Conservation (phyloP, 371 early-diverging fungal genomes). For the Mucor velutinosus region DNA sequence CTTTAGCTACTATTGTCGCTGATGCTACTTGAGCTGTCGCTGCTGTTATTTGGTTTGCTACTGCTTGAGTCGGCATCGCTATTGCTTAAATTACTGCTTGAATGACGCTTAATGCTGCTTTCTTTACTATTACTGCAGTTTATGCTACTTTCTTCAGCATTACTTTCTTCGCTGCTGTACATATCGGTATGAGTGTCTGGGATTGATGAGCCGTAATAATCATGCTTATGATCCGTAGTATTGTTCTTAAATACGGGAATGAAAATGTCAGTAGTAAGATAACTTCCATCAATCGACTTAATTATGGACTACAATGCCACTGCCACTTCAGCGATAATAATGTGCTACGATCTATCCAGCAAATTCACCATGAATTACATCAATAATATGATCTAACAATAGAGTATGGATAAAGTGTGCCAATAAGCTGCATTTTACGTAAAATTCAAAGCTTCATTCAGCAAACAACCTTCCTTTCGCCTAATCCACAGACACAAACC, state of each 20-base stretch:
- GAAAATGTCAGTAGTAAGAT: slow-evolving; percentile 11
- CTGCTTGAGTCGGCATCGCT: not conserved
- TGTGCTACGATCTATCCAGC: slow-evolving; percentile 26
- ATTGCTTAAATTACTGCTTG: not conserved
- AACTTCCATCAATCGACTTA: slow-evolving; percentile 15
- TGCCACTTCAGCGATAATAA: slow-evolving; percentile 14
- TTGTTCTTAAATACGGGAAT: slow-evolving; percentile 2
- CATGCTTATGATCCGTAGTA: not conserved
- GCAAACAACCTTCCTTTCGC: too few species aligned
- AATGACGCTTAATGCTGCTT: not conserved
- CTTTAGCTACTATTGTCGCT: not conserved
- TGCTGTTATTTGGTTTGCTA: not conserved
- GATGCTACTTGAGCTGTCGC: not conserved
- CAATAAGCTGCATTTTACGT: too few species aligned
- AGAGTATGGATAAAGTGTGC: not conserved
- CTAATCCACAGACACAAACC: not conserved
- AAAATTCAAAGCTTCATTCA: too few species aligned
- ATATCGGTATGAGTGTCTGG: not conserved
- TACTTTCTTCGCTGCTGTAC: not conserved
- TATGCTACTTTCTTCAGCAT: not conserved
- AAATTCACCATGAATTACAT: slow-evolving; percentile 22
- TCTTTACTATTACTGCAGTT: not conserved
- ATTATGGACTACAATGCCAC: slow-evolving; percentile 20
- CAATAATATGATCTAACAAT: slow-evolving; percentile 8
- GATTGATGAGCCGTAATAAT: too few species aligned